Base-by-base conservation (phyloP, 805 yeast species). In the Yamadazyma philogaea region DNA sequence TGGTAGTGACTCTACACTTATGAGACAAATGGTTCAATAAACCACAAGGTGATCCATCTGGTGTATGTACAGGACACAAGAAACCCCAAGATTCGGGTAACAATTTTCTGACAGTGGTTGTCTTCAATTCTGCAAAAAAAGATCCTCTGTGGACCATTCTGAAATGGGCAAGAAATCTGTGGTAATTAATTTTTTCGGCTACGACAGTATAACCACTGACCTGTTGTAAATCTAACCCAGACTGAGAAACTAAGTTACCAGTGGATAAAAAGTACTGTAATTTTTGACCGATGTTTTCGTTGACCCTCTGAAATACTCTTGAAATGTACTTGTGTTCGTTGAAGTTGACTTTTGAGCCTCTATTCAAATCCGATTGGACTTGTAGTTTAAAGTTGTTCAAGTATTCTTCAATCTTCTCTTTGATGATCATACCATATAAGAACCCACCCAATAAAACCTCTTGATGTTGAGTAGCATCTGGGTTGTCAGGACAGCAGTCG, bases 1-100 rank as follows among this genome's bases (percentile, higher is more conserved):
- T 63, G 7, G 97, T 90, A 6, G 96, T 80, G 47, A 93, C 85
- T 54, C 77, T 75, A 76, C 99, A 93, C 66, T 87, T 89, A 69
- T 93, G 97, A 7, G 98, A 84, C 70, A 93, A 82, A 75, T 93
- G 99, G 68, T 93, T 93, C 58, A 93, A 73, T 63, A 93, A 75
- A 72, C 99, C 99, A 81, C 99, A 93, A 16, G 99, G 99, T 39
- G 98, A 86, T 55, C 99, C 99, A 84, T 93, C 99, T 5, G 99
- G 99, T 11, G 99, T 93, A 66, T 93, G 99, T 18, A 93, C 99
- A 10, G 99, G 99, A 70, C 99, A 93, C 55, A 93, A 69, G 78
- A 93, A 93, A 3, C 99, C 99, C 99, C 99, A 93, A 1, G 96
- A 87, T 65, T 93, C 99, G 1, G 99, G 99, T 45, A 93, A 76